Conservation (phyloP, 495 filamentous ascomycete species). For the Neurospora africana region DNA sequence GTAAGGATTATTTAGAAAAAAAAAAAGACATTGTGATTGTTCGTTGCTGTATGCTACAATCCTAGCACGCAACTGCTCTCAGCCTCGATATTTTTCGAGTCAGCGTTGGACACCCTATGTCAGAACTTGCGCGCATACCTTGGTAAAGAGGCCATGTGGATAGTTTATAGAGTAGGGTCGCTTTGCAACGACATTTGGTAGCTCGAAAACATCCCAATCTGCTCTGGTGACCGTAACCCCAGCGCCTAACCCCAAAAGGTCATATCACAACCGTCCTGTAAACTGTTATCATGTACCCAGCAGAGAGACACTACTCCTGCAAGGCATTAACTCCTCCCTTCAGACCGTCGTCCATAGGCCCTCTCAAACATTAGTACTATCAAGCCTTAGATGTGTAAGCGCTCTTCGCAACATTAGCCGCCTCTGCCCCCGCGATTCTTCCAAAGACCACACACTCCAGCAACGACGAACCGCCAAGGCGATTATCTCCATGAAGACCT, state of each 20-base stretch:
- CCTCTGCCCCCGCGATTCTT: slow-evolving; percentile 38
- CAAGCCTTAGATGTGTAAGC: not conserved
- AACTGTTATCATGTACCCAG: not conserved
- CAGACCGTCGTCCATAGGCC: not conserved
- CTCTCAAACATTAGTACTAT: not conserved
- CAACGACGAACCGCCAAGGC: slow-evolving; percentile 41
- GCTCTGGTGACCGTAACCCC: not conserved
- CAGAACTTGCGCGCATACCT: not conserved
- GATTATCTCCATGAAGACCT: slow-evolving; percentile 46
- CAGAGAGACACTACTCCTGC: not conserved
- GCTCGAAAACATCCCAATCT: not conserved
- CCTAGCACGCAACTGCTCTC: not conserved
- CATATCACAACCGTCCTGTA: not conserved
- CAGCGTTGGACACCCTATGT: not conserved
- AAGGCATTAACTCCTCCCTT: too few relatives aligned
- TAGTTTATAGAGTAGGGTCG: not conserved
- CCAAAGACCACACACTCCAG: slow-evolving; percentile 53
- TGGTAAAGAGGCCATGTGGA: not conserved
- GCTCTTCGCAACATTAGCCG: not conserved
- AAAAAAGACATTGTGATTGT: not conserved
- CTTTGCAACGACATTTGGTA: not conserved
- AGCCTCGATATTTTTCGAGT: not conserved
- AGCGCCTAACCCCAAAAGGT: not conserved
- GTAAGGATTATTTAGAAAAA: too few relatives aligned
- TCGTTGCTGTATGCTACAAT: not conserved